Conservation (phyloP, 2,329 filamentous ascomycete species). For the Geosmithia flava region DNA sequence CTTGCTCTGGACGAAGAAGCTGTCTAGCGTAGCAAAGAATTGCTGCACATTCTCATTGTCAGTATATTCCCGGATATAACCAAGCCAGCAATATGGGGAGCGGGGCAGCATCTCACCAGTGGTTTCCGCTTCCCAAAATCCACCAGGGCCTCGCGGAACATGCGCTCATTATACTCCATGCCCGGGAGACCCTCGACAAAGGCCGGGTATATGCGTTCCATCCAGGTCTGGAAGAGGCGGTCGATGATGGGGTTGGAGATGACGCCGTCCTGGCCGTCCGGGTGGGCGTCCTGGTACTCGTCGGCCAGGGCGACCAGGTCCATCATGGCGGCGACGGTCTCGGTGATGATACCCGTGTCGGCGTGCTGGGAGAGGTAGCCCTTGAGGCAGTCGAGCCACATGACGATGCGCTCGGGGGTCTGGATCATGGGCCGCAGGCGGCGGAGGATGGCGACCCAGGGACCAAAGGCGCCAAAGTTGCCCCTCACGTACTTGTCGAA, state of each 20-base stretch:
- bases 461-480: constrained; percentile 41
- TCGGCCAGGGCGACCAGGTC: constrained; percentile 52
- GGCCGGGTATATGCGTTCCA: constrained; percentile 30
- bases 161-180: constrained; percentile 33
- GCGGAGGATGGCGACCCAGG: constrained; percentile 58
- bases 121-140: constrained; percentile 57
- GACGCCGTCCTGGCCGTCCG: constrained; percentile 23
- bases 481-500: constrained; percentile 53
- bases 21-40: constrained; percentile 53
- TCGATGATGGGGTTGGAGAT: constrained; percentile 37
- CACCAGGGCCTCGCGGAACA: constrained; percentile 38
- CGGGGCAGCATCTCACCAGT: constrained; percentile 21
- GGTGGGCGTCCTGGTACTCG: constrained; percentile 31
- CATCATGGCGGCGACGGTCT: constrained; percentile 52
- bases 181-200: constrained; percentile 21
- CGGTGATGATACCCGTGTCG: constrained; percentile 50
- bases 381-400: constrained; percentile 55
- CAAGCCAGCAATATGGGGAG: too few species aligned
- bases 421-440: constrained; percentile 51
- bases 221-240: constrained; percentile 44
- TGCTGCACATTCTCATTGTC: constrained; percentile 27
- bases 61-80: background rate
- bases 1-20: constrained; percentile 50
- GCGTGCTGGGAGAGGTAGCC: constrained; percentile 29
- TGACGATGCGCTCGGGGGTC: constrained; percentile 47